Percentiles rank a stretch among this genome's conserved stretches.
phyloP scores from a whole-genome alignment of 78 protist genomes.

The Dictyostelium purpureum region DNA sequence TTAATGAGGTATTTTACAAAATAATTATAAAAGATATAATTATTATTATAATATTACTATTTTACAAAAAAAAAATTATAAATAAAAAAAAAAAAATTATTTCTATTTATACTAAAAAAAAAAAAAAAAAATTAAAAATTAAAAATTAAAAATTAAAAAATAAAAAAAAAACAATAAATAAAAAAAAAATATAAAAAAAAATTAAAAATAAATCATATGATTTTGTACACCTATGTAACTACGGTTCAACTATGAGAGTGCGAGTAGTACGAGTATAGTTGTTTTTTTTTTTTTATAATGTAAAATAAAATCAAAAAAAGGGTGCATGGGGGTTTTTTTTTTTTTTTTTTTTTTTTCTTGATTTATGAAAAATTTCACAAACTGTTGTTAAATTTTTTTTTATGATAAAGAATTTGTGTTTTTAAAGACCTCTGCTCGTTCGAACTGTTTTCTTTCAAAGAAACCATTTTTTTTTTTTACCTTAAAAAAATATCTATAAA shows the following conservation, averaged over 20 bases:
- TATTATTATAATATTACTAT: too few species aligned
- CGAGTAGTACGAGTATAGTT: neutral
- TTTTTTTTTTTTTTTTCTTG: neutral
- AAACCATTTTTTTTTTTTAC: too few species aligned
- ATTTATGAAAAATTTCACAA: too few species aligned
- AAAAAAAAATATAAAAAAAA: neutral
- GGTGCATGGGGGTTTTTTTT: neutral
- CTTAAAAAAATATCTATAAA: too few species aligned
- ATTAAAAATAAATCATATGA: neutral
- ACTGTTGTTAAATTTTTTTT: too few species aligned
- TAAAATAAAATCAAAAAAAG: neutral
- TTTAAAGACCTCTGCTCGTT: too few species aligned
- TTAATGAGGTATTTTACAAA: neutral
- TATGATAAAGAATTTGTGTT: too few species aligned
- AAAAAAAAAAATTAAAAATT: neutral
- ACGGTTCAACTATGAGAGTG: too few species aligned
- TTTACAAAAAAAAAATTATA: neutral
- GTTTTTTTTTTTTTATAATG: neutral
- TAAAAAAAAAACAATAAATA: neutral
- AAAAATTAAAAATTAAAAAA: neutral
- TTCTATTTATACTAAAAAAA: neutral
- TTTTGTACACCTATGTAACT: too few species aligned
- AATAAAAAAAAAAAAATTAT: neutral
- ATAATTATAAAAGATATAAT: neutral
- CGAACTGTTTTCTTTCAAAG: too few species aligned